Evolutionary conservation across 2,329 filamentous ascomycete species (phyloP), one percentile per base, ranked within the genome.

Genomic region (Aureobasidium leucospermi): DNA sequence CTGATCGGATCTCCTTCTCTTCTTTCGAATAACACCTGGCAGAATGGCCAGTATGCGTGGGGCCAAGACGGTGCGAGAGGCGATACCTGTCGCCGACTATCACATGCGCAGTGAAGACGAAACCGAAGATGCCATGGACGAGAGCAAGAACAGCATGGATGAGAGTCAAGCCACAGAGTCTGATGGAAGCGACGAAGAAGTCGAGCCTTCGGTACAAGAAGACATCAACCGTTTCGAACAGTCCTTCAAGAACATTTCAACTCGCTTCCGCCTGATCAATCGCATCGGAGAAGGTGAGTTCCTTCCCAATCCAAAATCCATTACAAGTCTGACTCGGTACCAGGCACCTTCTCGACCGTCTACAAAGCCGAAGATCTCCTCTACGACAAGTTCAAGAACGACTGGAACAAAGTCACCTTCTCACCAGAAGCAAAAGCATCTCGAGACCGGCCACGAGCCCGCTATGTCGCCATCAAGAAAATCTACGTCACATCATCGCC

Each of bases 401-500:
- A 86, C 64, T 97, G 93, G 91, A 92, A 97, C 69, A 81, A 85
- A 59, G 78, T 43, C 34, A 47, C 58, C 67, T 79, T 80, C 19
- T 82, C 85, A n/a, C 87, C 85, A n/a, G 84, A 85, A 0, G 70
- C 84, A 10, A 87, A 84, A 58, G 31, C 69, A 79, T 36, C 29
- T n/a, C 34, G 28, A 15, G 53, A 61, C n/a, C 77, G 76, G 53
- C 55, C 55, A 6, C 81, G 77, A 65, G 79, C 87, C 28, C 89
- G 88, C 70, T 97, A 87, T 69, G 95, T 99, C 63, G 94, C 95
- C 19, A 89, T 99, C 74, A 99, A 99, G 78, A 99, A 99, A 78
- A 99, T 99, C 67, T 99, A 99, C 73, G 94, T 97, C 64, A 99
- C 95, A 0, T 96, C 92, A 63, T 96, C 91, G 65, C 94, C 94